Base-by-base conservation (phyloP, 1,284 basidiomycete species). In the Peniophora sp. region DNA sequence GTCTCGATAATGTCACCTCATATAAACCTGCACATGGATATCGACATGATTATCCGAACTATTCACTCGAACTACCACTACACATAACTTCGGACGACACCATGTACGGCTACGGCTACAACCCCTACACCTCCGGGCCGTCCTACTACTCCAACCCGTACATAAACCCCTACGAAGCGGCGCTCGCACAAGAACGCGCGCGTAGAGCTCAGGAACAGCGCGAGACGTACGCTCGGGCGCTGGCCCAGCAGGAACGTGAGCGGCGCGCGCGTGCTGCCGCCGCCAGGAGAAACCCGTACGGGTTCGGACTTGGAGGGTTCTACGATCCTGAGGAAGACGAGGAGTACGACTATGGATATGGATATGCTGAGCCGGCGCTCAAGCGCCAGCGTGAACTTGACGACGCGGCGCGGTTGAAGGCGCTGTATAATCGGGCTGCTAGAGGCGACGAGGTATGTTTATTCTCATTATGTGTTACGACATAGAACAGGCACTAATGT, bases 291-390 rank as follows among this genome's bases (percentile, higher is more conserved):
- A 22, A 41, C 39, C 20, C 39, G n/a, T 17, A 22, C 8, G 39
- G 15, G 20, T 15, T 23, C n/a, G n/a, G n/a, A n/a, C n/a, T n/a
- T 18, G 14, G n/a, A n/a, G n/a, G n/a, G 15, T 45, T 22, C 43
- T 45, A 45, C 22, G 43, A 45, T 24, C 43, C 43, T 14, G 43
- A 18, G 18, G 43, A 45, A 8, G 43, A 45, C n/a, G 43, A 45
- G 23, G 23, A 22, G 18, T 45, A 18, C 22, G 20, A 23, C 43
- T 32, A 32, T n/a, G n/a, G n/a, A n/a, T n/a, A n/a, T n/a, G n/a
- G n/a, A n/a, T n/a, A n/a, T 32, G 12, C 23, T 18, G 9, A 8
- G 14, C 43, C 43, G 3, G 15, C 15, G n/a, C n/a, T 24, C 9
- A 15, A 45, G 23, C 43, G 43, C 8, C 17, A 22, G 14, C 43